These are phyloP conservation scores for Chrysochromulina parva DNA, from an alignment of 78 protist genomes.

Conservation along the genomic window DNA sequence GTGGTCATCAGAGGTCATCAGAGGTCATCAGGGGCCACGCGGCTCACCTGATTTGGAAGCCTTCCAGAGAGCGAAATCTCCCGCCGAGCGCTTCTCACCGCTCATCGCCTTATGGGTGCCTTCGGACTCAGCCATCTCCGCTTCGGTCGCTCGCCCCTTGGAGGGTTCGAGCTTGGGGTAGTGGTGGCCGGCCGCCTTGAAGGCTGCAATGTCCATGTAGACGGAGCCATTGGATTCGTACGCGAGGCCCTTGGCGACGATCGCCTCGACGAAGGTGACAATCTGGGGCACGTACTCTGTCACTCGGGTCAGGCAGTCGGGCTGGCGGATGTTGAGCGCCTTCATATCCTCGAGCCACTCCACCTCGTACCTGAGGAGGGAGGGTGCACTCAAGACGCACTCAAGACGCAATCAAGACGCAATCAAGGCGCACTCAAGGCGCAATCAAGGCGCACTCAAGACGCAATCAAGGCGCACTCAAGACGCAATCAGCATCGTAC, in stretches of 20 bases:
- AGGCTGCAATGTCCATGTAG: constrained; percentile 29
- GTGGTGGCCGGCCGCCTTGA: neutral
- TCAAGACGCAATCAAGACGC: too few relatives aligned
- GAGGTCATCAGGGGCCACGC: too few relatives aligned
- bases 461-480: too few relatives aligned
- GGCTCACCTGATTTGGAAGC: constrained; percentile 58
- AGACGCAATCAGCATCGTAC: too few relatives aligned
- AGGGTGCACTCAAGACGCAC: too few relatives aligned
- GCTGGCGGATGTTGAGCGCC: constrained; percentile 72
- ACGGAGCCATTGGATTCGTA: constrained; percentile 19
- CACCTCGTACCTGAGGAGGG: constrained; percentile 71
- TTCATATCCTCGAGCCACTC: constrained; percentile 89
- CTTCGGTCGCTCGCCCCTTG: neutral
- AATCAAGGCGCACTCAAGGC: too few relatives aligned
- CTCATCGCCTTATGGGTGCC: neutral
- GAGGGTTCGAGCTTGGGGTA: constrained; percentile 10
- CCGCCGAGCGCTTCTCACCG: constrained; percentile 16
- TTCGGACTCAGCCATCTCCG: constrained; percentile 49
- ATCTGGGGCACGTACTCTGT: constrained; percentile 95
- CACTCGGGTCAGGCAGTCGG: constrained; percentile 89
- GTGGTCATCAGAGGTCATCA: too few relatives aligned
- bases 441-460: too few relatives aligned
- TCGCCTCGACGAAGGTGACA: constrained; percentile 63
- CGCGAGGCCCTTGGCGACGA: constrained; percentile 10
- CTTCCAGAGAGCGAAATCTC: constrained; percentile 81